Conservation (phyloP, 345 rosid species). For the Salix exigua region DNA sequence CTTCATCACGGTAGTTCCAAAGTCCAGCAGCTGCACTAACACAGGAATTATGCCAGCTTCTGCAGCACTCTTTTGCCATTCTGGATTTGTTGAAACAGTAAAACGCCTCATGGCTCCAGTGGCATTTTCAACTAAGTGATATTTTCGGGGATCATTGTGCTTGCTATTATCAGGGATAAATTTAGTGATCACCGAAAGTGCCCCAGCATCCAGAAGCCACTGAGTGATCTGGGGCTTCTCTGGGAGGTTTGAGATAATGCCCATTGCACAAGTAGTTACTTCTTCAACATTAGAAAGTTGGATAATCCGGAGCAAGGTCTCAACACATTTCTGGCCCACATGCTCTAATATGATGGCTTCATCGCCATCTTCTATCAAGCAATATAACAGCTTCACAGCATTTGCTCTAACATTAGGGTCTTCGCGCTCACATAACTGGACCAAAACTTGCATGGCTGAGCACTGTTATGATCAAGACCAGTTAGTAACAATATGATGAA, state of each 20-base stretch:
- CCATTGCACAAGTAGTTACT: conserved; percentile 48
- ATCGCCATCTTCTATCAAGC: conserved; percentile 46
- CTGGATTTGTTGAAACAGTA: conserved; percentile 38
- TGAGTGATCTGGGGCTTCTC: conserved; percentile 39
- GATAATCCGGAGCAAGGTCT: conserved; percentile 47
- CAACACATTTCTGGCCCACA: conserved; percentile 37
- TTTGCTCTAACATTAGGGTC: conserved; percentile 42
- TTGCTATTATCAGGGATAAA: conserved; percentile 18
- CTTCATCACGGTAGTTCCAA: conserved; percentile 46
- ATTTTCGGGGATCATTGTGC: conserved; percentile 32
- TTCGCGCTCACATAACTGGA: conserved; percentile 44
- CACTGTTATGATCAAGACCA: conserved; percentile 33
- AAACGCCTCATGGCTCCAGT: conserved; percentile 54
- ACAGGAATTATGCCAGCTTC: conserved; percentile 48
- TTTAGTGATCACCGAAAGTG: conserved; percentile 26
- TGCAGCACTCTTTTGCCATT: conserved; percentile 53
- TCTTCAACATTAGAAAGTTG: conserved; percentile 38
- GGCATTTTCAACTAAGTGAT: conserved; percentile 43
- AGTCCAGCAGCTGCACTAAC: conserved; percentile 45
- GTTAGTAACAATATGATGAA: conserved; percentile 11
- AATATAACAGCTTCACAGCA: conserved; percentile 58
- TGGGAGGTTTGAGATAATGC: conserved; percentile 56
- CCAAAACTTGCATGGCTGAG: conserved; percentile 50
- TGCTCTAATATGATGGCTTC: conserved; percentile 47
- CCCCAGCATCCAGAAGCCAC: conserved; percentile 53